A percentile compares a stretch with the other conserved stretches of the same genome.
Conservation (phyloP, 2,329 filamentous ascomycete species). For the Fusarium sp. region DNA sequence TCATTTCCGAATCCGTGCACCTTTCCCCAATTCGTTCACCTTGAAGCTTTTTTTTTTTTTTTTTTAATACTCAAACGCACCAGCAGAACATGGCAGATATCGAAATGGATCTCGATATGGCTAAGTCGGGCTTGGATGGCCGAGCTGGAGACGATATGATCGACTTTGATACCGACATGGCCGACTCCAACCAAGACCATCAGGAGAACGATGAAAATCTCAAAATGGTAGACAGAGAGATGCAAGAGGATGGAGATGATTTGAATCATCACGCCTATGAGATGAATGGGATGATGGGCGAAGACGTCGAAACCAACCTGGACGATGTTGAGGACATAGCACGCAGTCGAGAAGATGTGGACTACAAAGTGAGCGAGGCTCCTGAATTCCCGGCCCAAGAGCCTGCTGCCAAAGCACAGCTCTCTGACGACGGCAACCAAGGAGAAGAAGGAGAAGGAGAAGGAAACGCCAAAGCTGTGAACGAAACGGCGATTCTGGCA, state of each 20-base stretch:
- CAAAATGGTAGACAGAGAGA: slow-evolving; percentile 31
- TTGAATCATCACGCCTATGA: slow-evolving; percentile 33
- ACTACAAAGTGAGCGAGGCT: slow-evolving; percentile 14
- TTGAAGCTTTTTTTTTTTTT: background rate
- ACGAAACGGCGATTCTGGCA: slow-evolving; percentile 8
- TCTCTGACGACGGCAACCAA: slow-evolving; percentile 4
- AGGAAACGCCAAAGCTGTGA: slow-evolving; percentile 5
- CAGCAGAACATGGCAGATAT: slow-evolving; percentile 44
- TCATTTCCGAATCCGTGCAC: background rate
- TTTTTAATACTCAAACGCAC: background rate
- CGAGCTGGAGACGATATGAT: slow-evolving; percentile 52
- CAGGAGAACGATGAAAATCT: slow-evolving; percentile 12
- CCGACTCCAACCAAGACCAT: slow-evolving; percentile 32
- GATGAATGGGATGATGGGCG: slow-evolving; percentile 34
- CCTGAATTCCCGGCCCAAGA: slow-evolving; percentile 20
- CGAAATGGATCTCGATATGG: slow-evolving; percentile 50
- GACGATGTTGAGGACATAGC: slow-evolving; percentile 16
- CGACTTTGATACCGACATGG: slow-evolving; percentile 53
- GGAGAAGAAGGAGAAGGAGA: background rate
- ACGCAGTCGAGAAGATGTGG: slow-evolving; percentile 15
- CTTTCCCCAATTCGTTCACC: background rate
- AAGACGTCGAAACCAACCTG: slow-evolving; percentile 39
- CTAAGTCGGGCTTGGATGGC: slow-evolving; percentile 40
- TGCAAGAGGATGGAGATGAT: slow-evolving; percentile 35
- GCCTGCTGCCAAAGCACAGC: slow-evolving; percentile 12